Conservation (phyloP, 2,329 filamentous ascomycete species). For the Fusarium drepaniforme region DNA sequence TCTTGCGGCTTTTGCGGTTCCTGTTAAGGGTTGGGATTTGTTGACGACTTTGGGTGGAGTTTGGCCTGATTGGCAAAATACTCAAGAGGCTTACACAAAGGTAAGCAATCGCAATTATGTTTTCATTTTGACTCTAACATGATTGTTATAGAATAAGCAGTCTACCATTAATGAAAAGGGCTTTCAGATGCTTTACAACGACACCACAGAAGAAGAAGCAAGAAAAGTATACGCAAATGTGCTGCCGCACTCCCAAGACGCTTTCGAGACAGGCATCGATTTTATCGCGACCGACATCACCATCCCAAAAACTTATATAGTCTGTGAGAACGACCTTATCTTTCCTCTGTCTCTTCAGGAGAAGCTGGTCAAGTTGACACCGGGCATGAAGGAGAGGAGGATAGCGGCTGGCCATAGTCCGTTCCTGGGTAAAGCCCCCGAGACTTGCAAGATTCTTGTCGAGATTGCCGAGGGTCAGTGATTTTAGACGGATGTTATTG, state of each 20-base stretch:
- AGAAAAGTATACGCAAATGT: neutral
- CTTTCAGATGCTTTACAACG: neutral
- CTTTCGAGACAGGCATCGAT: constrained; percentile 18
- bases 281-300: constrained; percentile 19
- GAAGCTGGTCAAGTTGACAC: constrained; percentile 5
- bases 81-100: constrained; percentile 13
- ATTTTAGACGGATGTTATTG: neutral
- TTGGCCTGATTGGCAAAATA: constrained; percentile 11
- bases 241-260: constrained; percentile 23
- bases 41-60: constrained; percentile 14
- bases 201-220: neutral
- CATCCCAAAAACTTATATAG: constrained; percentile 14
- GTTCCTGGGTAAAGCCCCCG: neutral
- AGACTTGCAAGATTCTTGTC: neutral
- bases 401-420: constrained; percentile 17
- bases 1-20: constrained; percentile 21
- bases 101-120: neutral
- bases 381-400: constrained; percentile 10
- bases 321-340: constrained; percentile 19
- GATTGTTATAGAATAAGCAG: constrained; percentile 1
- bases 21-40: constrained; percentile 24
- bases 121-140: neutral
- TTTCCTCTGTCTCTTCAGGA: constrained; percentile 1
- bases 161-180: neutral
- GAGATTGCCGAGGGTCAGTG: neutral